Base-by-base conservation (phyloP, 75 land plant species). In the Picea sitchensis region DNA sequence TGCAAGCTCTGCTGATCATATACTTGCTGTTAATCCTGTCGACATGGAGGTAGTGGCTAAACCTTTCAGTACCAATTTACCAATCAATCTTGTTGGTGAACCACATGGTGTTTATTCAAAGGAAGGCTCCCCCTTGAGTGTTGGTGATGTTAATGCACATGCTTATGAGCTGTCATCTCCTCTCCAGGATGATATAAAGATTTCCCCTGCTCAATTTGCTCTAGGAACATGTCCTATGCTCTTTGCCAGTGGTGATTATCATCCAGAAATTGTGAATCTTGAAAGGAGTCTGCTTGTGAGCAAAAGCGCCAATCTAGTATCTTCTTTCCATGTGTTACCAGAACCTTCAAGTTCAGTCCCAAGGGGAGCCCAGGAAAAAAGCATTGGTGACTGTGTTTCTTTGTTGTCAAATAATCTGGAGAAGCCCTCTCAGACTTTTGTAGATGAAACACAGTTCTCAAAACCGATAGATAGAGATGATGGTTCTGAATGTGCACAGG, bases 401-500 rank as follows among this genome's bases (percentile, higher is more conserved):
- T 23, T n/a, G 13, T n/a, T n/a, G n/a, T 71, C 51, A 71, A 71
- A 71, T 71, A 20, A 71, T 71, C 51, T 71, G 1, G 23, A 71
- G 13, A n/a, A 71, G 6, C 44, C 74, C 54, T 32, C 72, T 36
- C 20, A 68, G 72, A 32, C 5, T 68, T 1, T 68, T 36, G n/a
- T 71, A 44, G 56, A 44, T 71, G 74, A 71, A 71, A 44, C n/a
- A 23, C 56, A 71, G 51, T 41, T 21, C 74, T 71, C 36, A 71
- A 71, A 71, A 47, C 44, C n/a, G 3, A 41, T 47, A n/a, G n/a
- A 71, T n/a, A 71, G 51, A n/a, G 74, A 21, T 44, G 74, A 71
- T 71, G 74, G 74, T 71, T 44, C 26, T 71, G n/a, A 44, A 71
- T 18, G 74, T 71, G 74, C 23, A n/a, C 54, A 71, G 20, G 51